Base-by-base conservation (phyloP, 441 rosid species). In the Erodium texanum region DNA sequence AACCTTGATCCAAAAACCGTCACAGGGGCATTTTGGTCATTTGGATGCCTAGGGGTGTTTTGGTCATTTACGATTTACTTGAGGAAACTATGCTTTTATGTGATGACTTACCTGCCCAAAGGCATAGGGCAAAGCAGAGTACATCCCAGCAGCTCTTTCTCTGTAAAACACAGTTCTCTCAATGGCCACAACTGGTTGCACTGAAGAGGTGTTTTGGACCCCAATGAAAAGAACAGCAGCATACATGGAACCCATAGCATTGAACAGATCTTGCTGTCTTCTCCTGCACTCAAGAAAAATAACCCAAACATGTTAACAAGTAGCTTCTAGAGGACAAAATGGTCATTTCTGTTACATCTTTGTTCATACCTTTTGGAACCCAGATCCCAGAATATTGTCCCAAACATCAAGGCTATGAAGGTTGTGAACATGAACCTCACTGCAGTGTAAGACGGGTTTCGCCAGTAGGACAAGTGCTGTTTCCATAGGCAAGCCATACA, bases 401-500 rank as follows among this genome's bases (percentile, higher is more conserved):
- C 94, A 34, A 34, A 34, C 38, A 34, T 34, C 8, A 34, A 34
- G 38, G 84, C 96, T 12, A 82, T 83, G 76, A 81, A 66, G 14
- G 80, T 73, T 12, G 96, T 85, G 73, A 89, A 89, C 66, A 86
- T 73, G 56, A 92, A 75, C 64, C 92, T 84, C 3, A 87, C 86
- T 7, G 97, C 96, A 0, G 86, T 87, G 78, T 92, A 92, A 9
- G 83, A 77, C 0, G 96, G 88, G 77, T 92, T 92, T 16, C 87
- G 85, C 94, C 96, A 92, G 67, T 92, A 92, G 5, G 98, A 92
- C 85, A 74, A 82, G 54, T 74, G 80, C 68, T 89, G 96, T 75
- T 87, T 90, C 98, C 98, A 92, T 18, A 87, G 79, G 73, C 96
- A 92, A 77, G 95, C 96, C 66, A 65, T 56, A 29, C 83, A 87